These are phyloP conservation scores for Flueggea neowawraea DNA, from an alignment of 441 rosid species.

Conservation along the genomic window DNA sequence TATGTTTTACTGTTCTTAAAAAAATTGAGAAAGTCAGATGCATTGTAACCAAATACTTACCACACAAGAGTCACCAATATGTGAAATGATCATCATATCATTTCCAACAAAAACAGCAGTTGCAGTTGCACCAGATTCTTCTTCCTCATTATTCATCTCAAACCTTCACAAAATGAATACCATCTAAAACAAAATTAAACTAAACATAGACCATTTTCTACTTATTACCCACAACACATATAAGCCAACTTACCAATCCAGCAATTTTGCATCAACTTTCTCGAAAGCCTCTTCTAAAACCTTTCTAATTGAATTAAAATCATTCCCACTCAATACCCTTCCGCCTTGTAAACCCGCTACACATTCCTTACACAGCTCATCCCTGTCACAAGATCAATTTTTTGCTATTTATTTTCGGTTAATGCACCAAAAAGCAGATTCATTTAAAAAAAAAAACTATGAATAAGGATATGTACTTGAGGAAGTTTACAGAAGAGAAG, in stretches of 20 bases:
- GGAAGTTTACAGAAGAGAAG: constrained; percentile 64
- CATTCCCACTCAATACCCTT: constrained; percentile 57
- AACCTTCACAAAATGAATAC: constrained; percentile 55
- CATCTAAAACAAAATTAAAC: constrained; percentile 23
- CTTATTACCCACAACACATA: background rate
- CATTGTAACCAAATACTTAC: constrained; percentile 27
- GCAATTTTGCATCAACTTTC: constrained; percentile 62
- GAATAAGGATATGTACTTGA: constrained; percentile 38
- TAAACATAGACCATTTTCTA: background rate
- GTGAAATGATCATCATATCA: constrained; percentile 58
- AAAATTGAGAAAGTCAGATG: background rate
- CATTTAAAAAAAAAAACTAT: background rate
- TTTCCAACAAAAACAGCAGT: constrained; percentile 64
- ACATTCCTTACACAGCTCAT: constrained; percentile 84
- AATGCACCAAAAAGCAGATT: no score
- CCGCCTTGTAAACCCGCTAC: constrained; percentile 73
- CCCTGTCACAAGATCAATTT: constrained; percentile 33
- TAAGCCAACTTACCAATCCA: constrained; percentile 44
- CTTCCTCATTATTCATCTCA: constrained; percentile 44
- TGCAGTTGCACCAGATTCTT: constrained; percentile 92
- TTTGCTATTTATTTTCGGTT: background rate
- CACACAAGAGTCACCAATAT: constrained; percentile 85
- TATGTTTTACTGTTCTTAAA: no score
- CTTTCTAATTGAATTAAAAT: constrained; percentile 36
- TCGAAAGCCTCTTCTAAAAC: constrained; percentile 65